Evolutionary conservation across 176 grass and related monocot genomes (phyloP).

Genomic region (Panicum miliaceum): DNA sequence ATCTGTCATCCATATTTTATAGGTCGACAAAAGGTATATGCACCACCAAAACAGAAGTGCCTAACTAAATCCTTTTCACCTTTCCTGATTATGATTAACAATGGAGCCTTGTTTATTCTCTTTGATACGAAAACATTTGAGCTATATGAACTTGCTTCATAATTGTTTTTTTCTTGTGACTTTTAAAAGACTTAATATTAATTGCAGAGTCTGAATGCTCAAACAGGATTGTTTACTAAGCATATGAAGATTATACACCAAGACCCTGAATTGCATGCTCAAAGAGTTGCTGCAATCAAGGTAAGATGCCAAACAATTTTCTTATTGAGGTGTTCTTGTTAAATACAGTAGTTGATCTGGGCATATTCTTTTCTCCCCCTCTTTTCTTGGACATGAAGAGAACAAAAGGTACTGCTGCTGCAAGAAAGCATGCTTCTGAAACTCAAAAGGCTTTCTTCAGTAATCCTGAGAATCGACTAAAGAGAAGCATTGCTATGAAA

Average conservation of each 20-base stretch:
- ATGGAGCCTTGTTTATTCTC: not conserved
- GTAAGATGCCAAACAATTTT: slow-evolving; percentile 43
- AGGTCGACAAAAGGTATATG: not conserved
- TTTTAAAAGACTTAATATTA: slow-evolving; percentile 64
- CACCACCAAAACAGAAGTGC: not conserved
- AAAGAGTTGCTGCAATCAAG: slow-evolving; percentile 92
- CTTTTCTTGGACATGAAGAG: slow-evolving; percentile 51
- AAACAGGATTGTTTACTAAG: slow-evolving; percentile 96
- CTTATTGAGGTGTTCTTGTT: slow-evolving; percentile 19
- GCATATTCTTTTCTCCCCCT: not conserved
- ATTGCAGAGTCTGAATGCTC: slow-evolving; percentile 99
- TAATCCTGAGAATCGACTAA: slow-evolving; percentile 77
- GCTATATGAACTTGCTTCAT: not conserved
- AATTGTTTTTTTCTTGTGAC: slow-evolving; percentile 37
- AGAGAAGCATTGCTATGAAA: slow-evolving; percentile 96
- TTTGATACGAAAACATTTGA: slow-evolving; percentile 15
- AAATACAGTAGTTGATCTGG: slow-evolving; percentile 34
- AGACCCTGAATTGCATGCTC: slow-evolving; percentile 76
- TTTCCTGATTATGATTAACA: not conserved
- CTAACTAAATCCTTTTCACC: not conserved
- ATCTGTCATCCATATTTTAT: not conserved
- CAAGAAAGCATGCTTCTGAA: slow-evolving; percentile 82
- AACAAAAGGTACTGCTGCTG: slow-evolving; percentile 77
- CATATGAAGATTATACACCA: slow-evolving; percentile 90
- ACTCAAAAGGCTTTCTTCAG: slow-evolving; percentile 71